A percentile compares a stretch with the other conserved stretches of the same genome.
Evolutionary conservation across 768 basidiomycete species (phyloP).

Genomic region (Sarcodon sp.): DNA sequence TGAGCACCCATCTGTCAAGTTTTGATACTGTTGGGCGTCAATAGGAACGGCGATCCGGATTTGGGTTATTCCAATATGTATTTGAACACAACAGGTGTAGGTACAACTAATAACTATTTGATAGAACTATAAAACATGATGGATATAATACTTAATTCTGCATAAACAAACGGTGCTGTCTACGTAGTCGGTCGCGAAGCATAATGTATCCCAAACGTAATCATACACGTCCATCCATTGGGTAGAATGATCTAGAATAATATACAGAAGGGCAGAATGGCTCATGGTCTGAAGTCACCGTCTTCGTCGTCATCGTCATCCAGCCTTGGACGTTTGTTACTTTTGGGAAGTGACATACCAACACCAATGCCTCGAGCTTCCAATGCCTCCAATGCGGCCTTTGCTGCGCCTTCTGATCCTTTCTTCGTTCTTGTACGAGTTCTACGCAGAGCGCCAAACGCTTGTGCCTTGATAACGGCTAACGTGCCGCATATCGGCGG

Average conservation of each 20-base stretch:
- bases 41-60: too few species aligned
- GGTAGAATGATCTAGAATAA: neutral
- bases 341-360: slow-evolving; percentile 21
- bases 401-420: slow-evolving; percentile 57
- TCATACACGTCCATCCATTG: slow-evolving; percentile 2
- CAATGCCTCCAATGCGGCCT: slow-evolving; percentile 70
- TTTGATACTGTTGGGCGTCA: too few species aligned
- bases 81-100: too few species aligned
- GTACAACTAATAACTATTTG: neutral
- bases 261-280: slow-evolving; percentile 8
- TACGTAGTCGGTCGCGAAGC: slow-evolving; percentile 1
- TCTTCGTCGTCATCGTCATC: slow-evolving; percentile 35
- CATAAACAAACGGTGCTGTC: neutral
- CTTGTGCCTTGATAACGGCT: slow-evolving; percentile 84
- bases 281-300: slow-evolving; percentile 1
- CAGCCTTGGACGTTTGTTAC: slow-evolving; percentile 37
- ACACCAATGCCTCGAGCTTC: slow-evolving; percentile 64
- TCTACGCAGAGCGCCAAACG: slow-evolving; percentile 75
- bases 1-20: too few species aligned
- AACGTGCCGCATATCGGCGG: slow-evolving; percentile 64
- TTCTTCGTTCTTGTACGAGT: slow-evolving; percentile 66
- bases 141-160: slow-evolving; percentile 5
- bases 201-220: slow-evolving; percentile 4
- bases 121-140: neutral
- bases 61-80: too few species aligned